These are phyloP conservation scores for Diplodia sapinea DNA, from an alignment of 2,329 filamentous ascomycete species.

Conservation along the genomic window DNA sequence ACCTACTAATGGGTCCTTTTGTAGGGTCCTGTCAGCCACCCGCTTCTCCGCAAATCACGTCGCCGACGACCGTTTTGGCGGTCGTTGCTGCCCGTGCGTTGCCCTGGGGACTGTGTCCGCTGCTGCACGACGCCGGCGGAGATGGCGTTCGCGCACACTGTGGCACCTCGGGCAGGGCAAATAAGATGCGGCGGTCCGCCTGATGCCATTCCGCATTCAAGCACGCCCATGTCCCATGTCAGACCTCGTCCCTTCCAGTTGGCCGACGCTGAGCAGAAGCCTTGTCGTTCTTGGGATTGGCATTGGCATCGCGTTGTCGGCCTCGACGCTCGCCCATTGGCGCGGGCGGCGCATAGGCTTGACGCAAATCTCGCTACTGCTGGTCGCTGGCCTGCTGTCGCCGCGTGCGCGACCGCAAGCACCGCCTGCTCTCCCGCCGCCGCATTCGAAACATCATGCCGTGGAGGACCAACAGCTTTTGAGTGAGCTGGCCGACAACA, in stretches of 20 bases:
- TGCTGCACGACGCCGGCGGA: constrained; percentile 16
- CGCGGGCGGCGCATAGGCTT: constrained; percentile 13
- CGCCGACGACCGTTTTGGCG: neutral
- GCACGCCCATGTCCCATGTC: constrained; percentile 21
- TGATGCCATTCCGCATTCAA: neutral
- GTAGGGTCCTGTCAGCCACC: neutral
- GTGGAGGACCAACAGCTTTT: constrained; percentile 2
- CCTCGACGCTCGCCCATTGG: constrained; percentile 14
- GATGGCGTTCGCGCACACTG: constrained; percentile 10
- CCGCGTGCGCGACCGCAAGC: constrained; percentile 14
- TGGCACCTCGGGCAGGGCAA: constrained; percentile 1
- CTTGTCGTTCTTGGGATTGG: constrained; percentile 14
- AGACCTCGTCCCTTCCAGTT: constrained; percentile 5
- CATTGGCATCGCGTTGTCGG: neutral
- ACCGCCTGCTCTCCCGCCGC: constrained; percentile 1
- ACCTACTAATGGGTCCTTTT: neutral
- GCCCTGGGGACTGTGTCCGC: neutral
- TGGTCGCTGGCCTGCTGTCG: constrained; percentile 13
- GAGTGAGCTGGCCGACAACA: constrained; percentile 21
- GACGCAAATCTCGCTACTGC: constrained; percentile 20
- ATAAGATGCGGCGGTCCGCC: constrained; percentile 19
- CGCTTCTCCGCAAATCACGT: constrained; percentile 4
- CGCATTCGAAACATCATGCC: constrained; percentile 17
- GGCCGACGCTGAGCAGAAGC: constrained; percentile 11
- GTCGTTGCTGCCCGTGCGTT: constrained; percentile 24